phyloP scores from a whole-genome alignment of 306 rosid genomes.

The Dalbergia cochinchinensis region DNA sequence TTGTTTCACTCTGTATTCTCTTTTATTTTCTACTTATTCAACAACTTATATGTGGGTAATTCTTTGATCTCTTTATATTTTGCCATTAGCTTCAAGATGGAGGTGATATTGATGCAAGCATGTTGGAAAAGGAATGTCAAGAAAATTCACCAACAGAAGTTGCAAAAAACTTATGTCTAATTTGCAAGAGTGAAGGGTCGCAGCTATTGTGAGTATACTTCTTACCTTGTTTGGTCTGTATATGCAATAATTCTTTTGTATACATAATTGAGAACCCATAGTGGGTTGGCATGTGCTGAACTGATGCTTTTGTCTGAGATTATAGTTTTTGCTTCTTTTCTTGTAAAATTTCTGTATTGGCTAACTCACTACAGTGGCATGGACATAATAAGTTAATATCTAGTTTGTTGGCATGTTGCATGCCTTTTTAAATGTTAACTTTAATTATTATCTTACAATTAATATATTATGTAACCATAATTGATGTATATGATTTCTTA shows the following conservation, averaged over 20 bases:
- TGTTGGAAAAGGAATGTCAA: conserved; percentile 57
- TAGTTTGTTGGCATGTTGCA: conserved; percentile 2
- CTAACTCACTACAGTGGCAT: conserved; percentile 5
- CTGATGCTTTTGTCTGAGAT: conserved; percentile 6
- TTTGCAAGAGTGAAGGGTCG: conserved; percentile 72
- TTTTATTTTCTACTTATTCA: no score
- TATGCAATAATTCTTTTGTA: conserved; percentile 31
- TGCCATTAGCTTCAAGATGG: conserved; percentile 64
- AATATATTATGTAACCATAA: not conserved
- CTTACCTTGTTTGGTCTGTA: conserved; percentile 43
- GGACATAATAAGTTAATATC: conserved; percentile 8
- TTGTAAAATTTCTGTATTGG: not conserved
- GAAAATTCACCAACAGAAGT: conserved; percentile 45
- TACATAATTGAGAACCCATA: not conserved
- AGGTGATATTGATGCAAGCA: conserved; percentile 54
- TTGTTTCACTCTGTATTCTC: no score
- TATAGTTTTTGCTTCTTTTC: not conserved
- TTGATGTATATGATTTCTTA: not conserved
- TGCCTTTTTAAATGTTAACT: not conserved
- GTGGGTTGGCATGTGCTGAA: not conserved
- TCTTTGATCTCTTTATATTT: conserved; percentile 35
- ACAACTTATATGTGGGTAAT: not conserved
- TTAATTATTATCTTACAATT: not conserved
- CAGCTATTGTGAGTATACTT: conserved; percentile 76
- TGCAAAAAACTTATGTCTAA: conserved; percentile 57